These are phyloP conservation scores for Verticillium nubilum DNA, from an alignment of 2,329 filamentous ascomycete genomes.

Conservation along the genomic window DNA sequence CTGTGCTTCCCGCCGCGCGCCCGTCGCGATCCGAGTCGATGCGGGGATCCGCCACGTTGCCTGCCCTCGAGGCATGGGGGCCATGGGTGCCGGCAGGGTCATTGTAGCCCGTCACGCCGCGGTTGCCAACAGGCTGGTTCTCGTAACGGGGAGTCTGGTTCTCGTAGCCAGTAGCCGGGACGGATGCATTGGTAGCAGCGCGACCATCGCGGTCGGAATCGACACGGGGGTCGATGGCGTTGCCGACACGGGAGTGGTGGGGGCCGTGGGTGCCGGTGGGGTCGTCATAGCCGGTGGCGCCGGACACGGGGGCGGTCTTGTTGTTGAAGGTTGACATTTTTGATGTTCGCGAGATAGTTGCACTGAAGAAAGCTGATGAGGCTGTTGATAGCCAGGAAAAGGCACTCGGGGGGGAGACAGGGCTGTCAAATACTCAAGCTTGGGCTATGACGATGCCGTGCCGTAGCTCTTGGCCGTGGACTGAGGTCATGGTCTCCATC, in stretches of 20 bases:
- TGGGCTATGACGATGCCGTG: neutral
- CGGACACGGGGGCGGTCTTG: neutral
- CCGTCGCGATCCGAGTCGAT: constrained; percentile 45
- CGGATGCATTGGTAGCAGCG: constrained; percentile 8
- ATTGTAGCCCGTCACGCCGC: neutral
- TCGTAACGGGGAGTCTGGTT: neutral
- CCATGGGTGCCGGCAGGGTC: constrained; percentile 27
- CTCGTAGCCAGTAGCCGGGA: neutral
- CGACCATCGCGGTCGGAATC: constrained; percentile 43
- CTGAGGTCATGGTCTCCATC: neutral
- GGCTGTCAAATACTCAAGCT: neutral
- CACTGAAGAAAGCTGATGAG: neutral
- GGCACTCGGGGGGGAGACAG: neutral
- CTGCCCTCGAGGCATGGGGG: constrained; percentile 34
- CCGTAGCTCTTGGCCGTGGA: neutral
- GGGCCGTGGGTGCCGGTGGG: constrained; percentile 31
- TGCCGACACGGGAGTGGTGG: constrained; percentile 35
- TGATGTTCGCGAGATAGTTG: neutral
- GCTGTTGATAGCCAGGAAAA: neutral
- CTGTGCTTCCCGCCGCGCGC: constrained; percentile 15
- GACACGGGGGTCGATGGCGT: constrained; percentile 45
- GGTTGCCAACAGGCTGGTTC: neutral
- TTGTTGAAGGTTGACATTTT: constrained; percentile 3
- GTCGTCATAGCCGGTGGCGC: constrained; percentile 5
- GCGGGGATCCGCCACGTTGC: constrained; percentile 45